A percentile compares a stretch with the other conserved stretches of the same genome.
Evolutionary conservation across 164 flowering plant species (phyloP).

Genomic region (Liriodendron chinense): DNA sequence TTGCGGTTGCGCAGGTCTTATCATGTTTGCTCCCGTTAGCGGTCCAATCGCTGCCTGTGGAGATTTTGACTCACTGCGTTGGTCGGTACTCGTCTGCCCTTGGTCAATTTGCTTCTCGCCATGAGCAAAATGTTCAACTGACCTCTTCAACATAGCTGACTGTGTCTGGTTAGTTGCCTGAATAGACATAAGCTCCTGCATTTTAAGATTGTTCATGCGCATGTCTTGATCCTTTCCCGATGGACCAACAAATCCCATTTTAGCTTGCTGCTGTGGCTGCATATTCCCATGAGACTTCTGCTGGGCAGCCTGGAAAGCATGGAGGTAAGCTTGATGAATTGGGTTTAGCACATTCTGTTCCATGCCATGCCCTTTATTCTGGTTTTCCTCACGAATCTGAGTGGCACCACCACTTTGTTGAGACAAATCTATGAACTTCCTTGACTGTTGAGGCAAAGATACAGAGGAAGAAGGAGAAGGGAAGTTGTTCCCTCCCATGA

Average conservation of each 20-base stretch:
- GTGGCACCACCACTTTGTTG: slow-evolving; percentile 55
- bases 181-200: slow-evolving; percentile 68
- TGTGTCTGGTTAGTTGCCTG: slow-evolving; percentile 70
- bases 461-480: slow-evolving; percentile 51
- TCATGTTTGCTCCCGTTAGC: slow-evolving; percentile 32
- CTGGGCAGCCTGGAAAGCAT: slow-evolving; percentile 68
- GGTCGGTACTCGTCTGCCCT: slow-evolving; percentile 44
- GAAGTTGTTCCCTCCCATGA: slow-evolving; percentile 51
- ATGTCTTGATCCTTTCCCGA: slow-evolving; percentile 69
- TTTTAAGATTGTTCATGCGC: slow-evolving; percentile 50
- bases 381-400: slow-evolving; percentile 53
- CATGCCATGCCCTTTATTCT: slow-evolving; percentile 53
- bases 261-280: slow-evolving; percentile 66
- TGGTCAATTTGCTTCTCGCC: slow-evolving; percentile 65
- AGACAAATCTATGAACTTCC: slow-evolving; percentile 53
- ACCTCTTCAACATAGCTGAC: slow-evolving; percentile 60
- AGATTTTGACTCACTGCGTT: slow-evolving; percentile 50
- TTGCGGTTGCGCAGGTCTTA: slow-evolving; percentile 46
- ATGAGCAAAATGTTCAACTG: slow-evolving; percentile 49
- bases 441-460: slow-evolving; percentile 57
- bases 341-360: slow-evolving; percentile 66
- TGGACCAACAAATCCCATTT: slow-evolving; percentile 52
- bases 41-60: slow-evolving; percentile 42
- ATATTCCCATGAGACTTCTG: slow-evolving; percentile 60
- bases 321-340: slow-evolving; percentile 69